Conservation (phyloP, 495 filamentous ascomycete genomes). For the Podospora comata region DNA sequence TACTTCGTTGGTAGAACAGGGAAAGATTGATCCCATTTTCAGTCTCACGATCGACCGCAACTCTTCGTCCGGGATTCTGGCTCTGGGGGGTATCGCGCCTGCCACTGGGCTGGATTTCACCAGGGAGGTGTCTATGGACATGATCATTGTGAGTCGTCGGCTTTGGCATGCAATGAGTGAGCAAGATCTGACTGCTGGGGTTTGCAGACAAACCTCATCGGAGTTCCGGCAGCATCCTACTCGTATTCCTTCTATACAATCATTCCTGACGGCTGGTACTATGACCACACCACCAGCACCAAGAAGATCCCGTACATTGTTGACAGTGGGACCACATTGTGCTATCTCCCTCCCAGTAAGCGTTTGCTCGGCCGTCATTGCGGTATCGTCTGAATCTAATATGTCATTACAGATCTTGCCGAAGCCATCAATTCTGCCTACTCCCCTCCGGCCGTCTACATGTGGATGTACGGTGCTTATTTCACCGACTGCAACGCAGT, state of each 20-base stretch:
- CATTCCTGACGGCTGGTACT: slow-evolving; percentile 41
- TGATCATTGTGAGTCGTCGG: slow-evolving; percentile 38
- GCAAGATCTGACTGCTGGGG: slow-evolving; percentile 10
- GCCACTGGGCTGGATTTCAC: slow-evolving; percentile 31
- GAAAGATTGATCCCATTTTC: slow-evolving; percentile 55
- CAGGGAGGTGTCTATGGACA: slow-evolving; percentile 34
- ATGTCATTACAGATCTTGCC: slow-evolving; percentile 38
- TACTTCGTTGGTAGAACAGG: slow-evolving; percentile 53
- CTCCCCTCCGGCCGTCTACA: slow-evolving; percentile 50
- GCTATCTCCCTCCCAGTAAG: slow-evolving; percentile 41
- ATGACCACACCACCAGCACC: slow-evolving; percentile 29
- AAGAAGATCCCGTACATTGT: slow-evolving; percentile 45
- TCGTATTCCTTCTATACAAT: slow-evolving; percentile 44
- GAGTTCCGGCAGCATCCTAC: slow-evolving; percentile 25
- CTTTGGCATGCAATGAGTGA: not conserved
- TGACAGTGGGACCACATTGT: slow-evolving; percentile 48
- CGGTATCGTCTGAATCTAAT: not conserved
- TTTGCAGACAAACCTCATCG: slow-evolving; percentile 27
- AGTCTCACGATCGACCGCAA: slow-evolving; percentile 47
- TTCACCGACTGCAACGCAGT: slow-evolving; percentile 55
- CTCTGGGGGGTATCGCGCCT: slow-evolving; percentile 51
- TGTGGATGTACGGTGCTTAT: slow-evolving; percentile 46
- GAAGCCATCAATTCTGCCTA: slow-evolving; percentile 52
- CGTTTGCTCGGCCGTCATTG: not conserved
- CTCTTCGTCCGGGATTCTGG: slow-evolving; percentile 42